Conservation (phyloP, 2,329 filamentous ascomycete genomes). For the Hypoxylon sp. region DNA sequence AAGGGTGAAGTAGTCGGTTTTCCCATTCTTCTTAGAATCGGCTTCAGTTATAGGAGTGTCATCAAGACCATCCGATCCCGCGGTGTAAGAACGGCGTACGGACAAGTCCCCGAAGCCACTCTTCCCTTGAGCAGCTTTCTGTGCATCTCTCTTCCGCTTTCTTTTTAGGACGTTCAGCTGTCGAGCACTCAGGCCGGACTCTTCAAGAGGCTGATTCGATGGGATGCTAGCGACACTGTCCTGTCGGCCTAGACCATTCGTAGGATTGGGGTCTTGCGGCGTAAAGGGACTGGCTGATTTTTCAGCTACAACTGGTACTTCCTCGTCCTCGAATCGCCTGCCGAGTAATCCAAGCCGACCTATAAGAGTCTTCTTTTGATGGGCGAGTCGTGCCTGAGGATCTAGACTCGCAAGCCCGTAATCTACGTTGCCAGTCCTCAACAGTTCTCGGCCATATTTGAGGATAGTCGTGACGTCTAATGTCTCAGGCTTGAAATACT, state of each 20-base stretch:
- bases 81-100: conserved; percentile 72
- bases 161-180: conserved; percentile 96
- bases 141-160: conserved; percentile 91
- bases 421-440: conserved; percentile 89
- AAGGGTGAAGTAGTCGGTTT: conserved; percentile 90
- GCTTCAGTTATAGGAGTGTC: conserved; percentile 69
- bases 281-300: conserved; percentile 63
- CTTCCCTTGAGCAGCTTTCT: conserved; percentile 88
- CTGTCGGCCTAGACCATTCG: conserved; percentile 56
- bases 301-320: conserved; percentile 77
- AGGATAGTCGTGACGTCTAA: conserved; percentile 86
- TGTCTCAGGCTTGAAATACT: conserved; percentile 78
- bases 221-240: conserved; percentile 56
- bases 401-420: conserved; percentile 86
- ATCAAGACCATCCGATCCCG: conserved; percentile 73
- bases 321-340: conserved; percentile 86
- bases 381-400: conserved; percentile 82
- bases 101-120: conserved; percentile 91
- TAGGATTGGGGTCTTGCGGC: conserved; percentile 58
- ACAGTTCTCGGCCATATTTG: conserved; percentile 84
- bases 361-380: conserved; percentile 90
- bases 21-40: conserved; percentile 73
- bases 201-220: conserved; percentile 67
- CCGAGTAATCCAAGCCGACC: conserved; percentile 88
- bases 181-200: conserved; percentile 85